A percentile compares a stretch with the other conserved stretches of the same genome.
phyloP scores from a whole-genome alignment of 306 rosid species.

The Trifolium subterraneum region DNA sequence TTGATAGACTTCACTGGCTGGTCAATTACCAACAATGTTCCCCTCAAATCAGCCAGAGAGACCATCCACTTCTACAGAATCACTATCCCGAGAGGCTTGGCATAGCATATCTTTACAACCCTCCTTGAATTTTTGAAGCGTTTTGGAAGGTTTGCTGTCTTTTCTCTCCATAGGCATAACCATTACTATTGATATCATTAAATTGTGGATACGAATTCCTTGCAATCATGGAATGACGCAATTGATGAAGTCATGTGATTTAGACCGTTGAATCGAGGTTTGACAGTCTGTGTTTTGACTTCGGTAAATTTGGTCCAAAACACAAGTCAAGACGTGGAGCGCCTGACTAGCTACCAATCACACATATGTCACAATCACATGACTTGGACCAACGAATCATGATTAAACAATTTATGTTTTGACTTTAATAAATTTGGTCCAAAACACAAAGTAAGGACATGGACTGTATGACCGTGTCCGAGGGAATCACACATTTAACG shows the following conservation, averaged over 20 bases:
- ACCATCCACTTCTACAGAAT: constrained; percentile 47
- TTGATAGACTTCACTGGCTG: constrained; percentile 59
- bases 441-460: not conserved
- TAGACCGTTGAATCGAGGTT: not conserved
- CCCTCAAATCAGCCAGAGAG: constrained; percentile 50
- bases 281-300: no score
- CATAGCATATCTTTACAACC: constrained; percentile 56
- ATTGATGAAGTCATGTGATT: not conserved
- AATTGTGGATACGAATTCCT: not conserved
- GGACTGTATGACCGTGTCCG: not conserved
- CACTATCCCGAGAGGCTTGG: constrained; percentile 61
- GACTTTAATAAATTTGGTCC: not conserved
- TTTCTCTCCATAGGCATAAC: not conserved
- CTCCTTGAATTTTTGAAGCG: constrained; percentile 59
- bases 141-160: constrained; percentile 53
- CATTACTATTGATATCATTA: not conserved
- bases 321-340: no score
- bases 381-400: not conserved
- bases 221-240: not conserved
- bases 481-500: not conserved
- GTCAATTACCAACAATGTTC: constrained; percentile 54
- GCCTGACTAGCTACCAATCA: not conserved
- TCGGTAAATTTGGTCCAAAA: no score
- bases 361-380: not conserved
- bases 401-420: not conserved